Evolutionary conservation across 208 protist genomes (phyloP).

Genomic region (Acanthamoeba quina): DNA sequence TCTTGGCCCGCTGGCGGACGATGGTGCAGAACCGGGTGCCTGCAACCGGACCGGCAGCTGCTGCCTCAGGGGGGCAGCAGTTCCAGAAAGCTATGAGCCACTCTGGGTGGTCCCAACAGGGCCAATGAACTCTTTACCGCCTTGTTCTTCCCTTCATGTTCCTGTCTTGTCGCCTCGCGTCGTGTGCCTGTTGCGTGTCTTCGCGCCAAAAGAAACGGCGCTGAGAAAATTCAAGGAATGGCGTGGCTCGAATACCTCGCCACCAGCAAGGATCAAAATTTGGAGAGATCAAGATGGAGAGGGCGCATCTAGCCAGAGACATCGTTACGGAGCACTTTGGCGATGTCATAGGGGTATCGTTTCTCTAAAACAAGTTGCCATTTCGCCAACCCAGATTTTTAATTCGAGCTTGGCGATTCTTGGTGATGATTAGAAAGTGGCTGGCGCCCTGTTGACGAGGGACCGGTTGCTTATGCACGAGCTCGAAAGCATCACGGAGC

Average conservation of each 20-base stretch:
- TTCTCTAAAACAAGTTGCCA: not conserved
- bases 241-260: too few species aligned
- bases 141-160: too few species aligned
- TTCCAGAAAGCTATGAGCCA: too few species aligned
- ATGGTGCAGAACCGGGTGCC: not conserved
- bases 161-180: too few species aligned
- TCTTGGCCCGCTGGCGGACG: not conserved
- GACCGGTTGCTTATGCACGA: slow-evolving; percentile 18
- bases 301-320: not conserved
- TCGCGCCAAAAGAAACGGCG: too few species aligned
- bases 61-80: too few species aligned
- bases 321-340: slow-evolving; percentile 43
- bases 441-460: not conserved
- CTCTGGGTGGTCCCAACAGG: too few species aligned
- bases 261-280: too few species aligned
- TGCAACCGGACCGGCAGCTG: too few species aligned
- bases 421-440: not conserved
- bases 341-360: not conserved
- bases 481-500: not conserved
- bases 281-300: not conserved
- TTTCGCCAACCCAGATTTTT: not conserved
- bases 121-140: too few species aligned
- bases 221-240: too few species aligned
- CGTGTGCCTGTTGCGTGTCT: too few species aligned
- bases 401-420: not conserved